A percentile compares a stretch with the other conserved stretches of the same genome.
These are phyloP conservation scores for Lentinula detonsa DNA, from an alignment of 768 basidiomycete genomes.

Conservation along the genomic window DNA sequence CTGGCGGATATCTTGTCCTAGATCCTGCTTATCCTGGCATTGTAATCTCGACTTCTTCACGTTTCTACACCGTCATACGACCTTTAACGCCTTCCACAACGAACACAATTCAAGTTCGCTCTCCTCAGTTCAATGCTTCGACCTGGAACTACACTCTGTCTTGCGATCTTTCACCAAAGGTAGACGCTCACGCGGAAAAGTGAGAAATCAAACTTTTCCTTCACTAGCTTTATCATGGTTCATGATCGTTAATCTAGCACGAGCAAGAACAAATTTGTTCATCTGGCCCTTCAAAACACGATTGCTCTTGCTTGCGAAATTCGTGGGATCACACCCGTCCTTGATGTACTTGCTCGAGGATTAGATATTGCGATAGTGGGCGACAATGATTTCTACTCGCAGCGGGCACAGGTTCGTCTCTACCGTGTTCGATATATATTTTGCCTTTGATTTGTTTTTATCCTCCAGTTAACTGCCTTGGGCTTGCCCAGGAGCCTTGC, in stretches of 20 bases:
- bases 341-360: slow-evolving; percentile 39
- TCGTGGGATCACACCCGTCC: slow-evolving; percentile 36
- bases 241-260: slow-evolving; percentile 18
- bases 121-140: slow-evolving; percentile 86
- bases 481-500: slow-evolving; percentile 56
- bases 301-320: slow-evolving; percentile 62
- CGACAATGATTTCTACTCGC: slow-evolving; percentile 98
- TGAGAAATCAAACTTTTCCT: slow-evolving; percentile 15
- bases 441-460: neutral
- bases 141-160: slow-evolving; percentile 66
- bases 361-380: slow-evolving; percentile 81
- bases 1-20: slow-evolving; percentile 96
- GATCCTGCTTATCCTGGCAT: slow-evolving; percentile 81
- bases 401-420: slow-evolving; percentile 66
- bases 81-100: slow-evolving; percentile 17
- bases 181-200: slow-evolving; percentile 33
- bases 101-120: slow-evolving; percentile 63
- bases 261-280: slow-evolving; percentile 86
- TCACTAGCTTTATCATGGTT: neutral
- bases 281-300: slow-evolving; percentile 79
- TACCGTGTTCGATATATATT: neutral
- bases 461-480: slow-evolving; percentile 53
- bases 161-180: slow-evolving; percentile 26
- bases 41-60: slow-evolving; percentile 87
- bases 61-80: slow-evolving; percentile 82